Conservation (phyloP, 495 filamentous ascomycete species). For the Pseudevernia furfuracea region DNA sequence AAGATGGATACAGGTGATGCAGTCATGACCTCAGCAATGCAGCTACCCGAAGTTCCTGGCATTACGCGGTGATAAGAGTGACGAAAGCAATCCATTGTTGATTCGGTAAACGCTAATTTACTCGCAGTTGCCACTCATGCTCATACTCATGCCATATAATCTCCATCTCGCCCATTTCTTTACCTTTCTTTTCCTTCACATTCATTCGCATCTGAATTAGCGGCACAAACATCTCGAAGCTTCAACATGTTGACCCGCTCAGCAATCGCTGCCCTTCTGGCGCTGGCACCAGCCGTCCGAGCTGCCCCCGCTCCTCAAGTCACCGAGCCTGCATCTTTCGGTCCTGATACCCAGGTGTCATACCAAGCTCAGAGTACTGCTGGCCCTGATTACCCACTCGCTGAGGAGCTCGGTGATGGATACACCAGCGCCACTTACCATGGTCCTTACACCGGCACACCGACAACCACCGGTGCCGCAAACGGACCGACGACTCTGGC, state of each 20-base stretch:
- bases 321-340: slow-evolving; percentile 21
- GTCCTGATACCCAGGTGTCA: slow-evolving; percentile 20
- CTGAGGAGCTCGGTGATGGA: slow-evolving; percentile 18
- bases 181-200: background rate
- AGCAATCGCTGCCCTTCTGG: slow-evolving; percentile 13
- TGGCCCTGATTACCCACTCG: slow-evolving; percentile 20
- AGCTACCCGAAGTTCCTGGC: background rate
- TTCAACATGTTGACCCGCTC: slow-evolving; percentile 14
- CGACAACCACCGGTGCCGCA: slow-evolving; percentile 52
- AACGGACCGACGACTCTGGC: slow-evolving; percentile 43
- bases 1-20: background rate
- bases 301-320: slow-evolving; percentile 24
- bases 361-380: slow-evolving; percentile 14
- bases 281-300: slow-evolving; percentile 16
- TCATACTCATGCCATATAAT: background rate
- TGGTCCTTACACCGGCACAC: slow-evolving; percentile 51
- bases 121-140: slow-evolving; percentile 8
- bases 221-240: too few relatives aligned
- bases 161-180: background rate
- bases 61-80: background rate
- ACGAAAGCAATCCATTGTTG: background rate
- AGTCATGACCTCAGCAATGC: slow-evolving; percentile 1
- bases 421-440: slow-evolving; percentile 32
- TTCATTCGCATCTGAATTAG: background rate
- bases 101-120: too few relatives aligned